These are phyloP conservation scores for Anaeromyces robustus DNA, from an alignment of 192 early-diverging fungal species.

Conservation along the genomic window DNA sequence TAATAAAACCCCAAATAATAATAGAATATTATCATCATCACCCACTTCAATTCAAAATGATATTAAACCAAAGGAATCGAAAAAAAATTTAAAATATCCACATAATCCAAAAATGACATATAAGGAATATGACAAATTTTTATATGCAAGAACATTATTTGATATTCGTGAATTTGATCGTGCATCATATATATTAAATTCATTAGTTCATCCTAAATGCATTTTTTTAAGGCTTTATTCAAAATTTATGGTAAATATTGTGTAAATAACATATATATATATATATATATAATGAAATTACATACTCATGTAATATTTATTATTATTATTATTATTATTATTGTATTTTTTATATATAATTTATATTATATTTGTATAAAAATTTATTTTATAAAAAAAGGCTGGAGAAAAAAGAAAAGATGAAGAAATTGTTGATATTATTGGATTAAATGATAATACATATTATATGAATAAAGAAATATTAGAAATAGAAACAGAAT, in stretches of 20 bases:
- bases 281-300: constrained; percentile 8
- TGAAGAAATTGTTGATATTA: constrained; percentile 16
- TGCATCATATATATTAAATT: constrained; percentile 16
- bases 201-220: constrained; percentile 18
- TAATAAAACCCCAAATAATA: neutral
- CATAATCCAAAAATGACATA: constrained; percentile 5
- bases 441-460: constrained; percentile 25
- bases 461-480: constrained; percentile 26
- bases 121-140: constrained; percentile 26
- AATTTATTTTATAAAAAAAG: constrained; percentile 12
- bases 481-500: constrained; percentile 21
- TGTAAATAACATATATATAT: too few relatives aligned
- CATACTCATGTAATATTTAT: too few relatives aligned
- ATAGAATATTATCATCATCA: neutral
- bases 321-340: too few relatives aligned
- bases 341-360: too few relatives aligned
- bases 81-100: neutral
- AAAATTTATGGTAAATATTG: constrained; percentile 45
- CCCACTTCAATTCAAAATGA: constrained; percentile 1
- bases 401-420: constrained; percentile 41
- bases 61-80: constrained; percentile 3
- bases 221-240: constrained; percentile 68
- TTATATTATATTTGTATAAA: too few relatives aligned
- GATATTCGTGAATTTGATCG: constrained; percentile 57
- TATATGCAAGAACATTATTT: constrained; percentile 56